Conservation (phyloP, 192 early-diverging fungal genomes). For the Podila epigama region DNA sequence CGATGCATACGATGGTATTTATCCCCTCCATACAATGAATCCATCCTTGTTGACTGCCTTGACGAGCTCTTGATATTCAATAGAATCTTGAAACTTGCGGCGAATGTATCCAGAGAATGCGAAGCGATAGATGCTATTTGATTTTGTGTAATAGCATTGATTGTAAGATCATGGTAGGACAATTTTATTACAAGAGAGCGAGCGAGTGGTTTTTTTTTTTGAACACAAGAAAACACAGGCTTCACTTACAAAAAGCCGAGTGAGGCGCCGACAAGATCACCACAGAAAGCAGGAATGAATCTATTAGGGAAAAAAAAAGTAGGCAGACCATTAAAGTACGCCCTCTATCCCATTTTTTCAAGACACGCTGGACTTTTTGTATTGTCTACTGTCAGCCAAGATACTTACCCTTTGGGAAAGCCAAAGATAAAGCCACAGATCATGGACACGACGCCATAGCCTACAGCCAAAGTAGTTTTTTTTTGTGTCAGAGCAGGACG, state of each 20-base stretch:
- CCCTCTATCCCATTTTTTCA: no score
- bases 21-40: conserved; percentile 17
- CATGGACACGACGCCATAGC: conserved; percentile 39
- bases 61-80: conserved; percentile 33
- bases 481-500: not conserved
- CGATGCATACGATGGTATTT: not conserved
- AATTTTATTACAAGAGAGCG: no score
- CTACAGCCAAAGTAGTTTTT: not conserved
- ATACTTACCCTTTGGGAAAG: conserved; percentile 35
- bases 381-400: not conserved
- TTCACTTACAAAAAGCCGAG: conserved; percentile 26
- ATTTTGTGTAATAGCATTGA: no score
- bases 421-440: conserved; percentile 34
- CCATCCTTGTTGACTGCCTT: conserved; percentile 44
- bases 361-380: not conserved
- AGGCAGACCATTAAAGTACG: no score
- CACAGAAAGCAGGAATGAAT: conserved; percentile 27
- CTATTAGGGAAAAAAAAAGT: not conserved
- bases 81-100: conserved; percentile 23
- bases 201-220: no score
- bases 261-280: conserved; percentile 34
- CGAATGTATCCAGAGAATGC: conserved; percentile 18
- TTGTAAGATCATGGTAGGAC: not conserved
- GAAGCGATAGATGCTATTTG: conserved; percentile 21
- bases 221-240: not conserved